Evolutionary conservation across 345 rosid genomes (phyloP).

Genomic region (Leavenworthia alabamica): DNA sequence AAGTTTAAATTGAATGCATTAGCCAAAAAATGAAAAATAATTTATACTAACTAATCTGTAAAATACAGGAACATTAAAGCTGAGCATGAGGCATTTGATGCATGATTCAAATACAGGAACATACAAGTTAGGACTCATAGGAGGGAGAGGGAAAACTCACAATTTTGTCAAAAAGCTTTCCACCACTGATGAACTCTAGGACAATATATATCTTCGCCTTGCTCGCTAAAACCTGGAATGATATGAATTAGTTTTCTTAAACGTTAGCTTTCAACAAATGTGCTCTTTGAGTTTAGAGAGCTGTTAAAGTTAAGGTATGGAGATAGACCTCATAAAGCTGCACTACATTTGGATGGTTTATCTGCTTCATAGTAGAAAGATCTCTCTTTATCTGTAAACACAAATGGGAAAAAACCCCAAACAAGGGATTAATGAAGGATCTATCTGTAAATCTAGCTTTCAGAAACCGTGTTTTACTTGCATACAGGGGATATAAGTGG

Average conservation of each 20-base stretch:
- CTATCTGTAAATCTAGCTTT: neutral
- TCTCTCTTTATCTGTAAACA: constrained; percentile 68
- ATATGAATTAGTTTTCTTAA: neutral
- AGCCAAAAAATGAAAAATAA: neutral
- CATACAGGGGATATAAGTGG: neutral
- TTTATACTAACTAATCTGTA: neutral
- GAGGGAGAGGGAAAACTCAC: constrained; percentile 37
- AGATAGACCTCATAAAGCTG: constrained; percentile 62
- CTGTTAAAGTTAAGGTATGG: neutral
- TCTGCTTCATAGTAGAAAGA: constrained; percentile 66
- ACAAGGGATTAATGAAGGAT: neutral
- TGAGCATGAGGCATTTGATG: neutral
- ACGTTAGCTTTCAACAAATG: neutral
- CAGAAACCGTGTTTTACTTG: neutral
- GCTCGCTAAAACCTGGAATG: constrained; percentile 62
- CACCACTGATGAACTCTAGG: constrained; percentile 57
- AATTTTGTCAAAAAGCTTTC: constrained; percentile 64
- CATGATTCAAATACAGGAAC: neutral
- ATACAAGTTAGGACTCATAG: neutral
- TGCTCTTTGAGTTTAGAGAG: neutral
- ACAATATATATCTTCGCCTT: constrained; percentile 57
- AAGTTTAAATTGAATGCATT: constrained; percentile 26
- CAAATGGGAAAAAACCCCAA: constrained; percentile 5
- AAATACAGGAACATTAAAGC: neutral
- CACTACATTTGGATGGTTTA: constrained; percentile 89